These are phyloP conservation scores for Tanacetum coccineum DNA, from an alignment of 129 eudicot species.

Conservation along the genomic window DNA sequence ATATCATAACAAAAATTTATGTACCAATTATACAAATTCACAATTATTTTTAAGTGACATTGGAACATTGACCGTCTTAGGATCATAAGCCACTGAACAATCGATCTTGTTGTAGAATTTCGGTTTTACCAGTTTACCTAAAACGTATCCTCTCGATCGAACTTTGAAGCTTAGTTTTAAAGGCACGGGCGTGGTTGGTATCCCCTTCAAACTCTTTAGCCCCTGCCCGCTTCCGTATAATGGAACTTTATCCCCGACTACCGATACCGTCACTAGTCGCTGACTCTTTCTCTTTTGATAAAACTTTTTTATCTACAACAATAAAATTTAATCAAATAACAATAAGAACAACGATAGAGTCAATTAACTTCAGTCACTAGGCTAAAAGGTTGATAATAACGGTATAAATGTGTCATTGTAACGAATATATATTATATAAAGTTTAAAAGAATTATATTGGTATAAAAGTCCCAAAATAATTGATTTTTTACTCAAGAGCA, in stretches of 20 bases:
- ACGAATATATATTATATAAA: no score
- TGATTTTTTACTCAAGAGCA: no score
- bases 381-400: no score
- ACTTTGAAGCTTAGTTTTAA: slow-evolving; percentile 55
- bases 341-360: not conserved
- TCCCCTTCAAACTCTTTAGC: slow-evolving; percentile 67
- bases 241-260: slow-evolving; percentile 66
- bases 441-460: no score
- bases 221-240: slow-evolving; percentile 81
- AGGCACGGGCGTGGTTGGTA: slow-evolving; percentile 60
- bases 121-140: slow-evolving; percentile 87
- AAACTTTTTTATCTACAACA: slow-evolving; percentile 63
- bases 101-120: slow-evolving; percentile 57
- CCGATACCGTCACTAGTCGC: slow-evolving; percentile 38
- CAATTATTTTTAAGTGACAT: slow-evolving; percentile 53
- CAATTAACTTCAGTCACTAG: no score
- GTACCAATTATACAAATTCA: slow-evolving; percentile 9
- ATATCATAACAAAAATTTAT: not conserved
- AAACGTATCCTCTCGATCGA: slow-evolving; percentile 72
- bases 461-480: no score
- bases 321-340: slow-evolving; percentile 4
- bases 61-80: slow-evolving; percentile 42
- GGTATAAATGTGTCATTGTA: no score
- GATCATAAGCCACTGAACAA: slow-evolving; percentile 51
- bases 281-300: slow-evolving; percentile 65